Base-by-base conservation (phyloP, 805 yeast species). In the Ascoidea rubescens region DNA sequence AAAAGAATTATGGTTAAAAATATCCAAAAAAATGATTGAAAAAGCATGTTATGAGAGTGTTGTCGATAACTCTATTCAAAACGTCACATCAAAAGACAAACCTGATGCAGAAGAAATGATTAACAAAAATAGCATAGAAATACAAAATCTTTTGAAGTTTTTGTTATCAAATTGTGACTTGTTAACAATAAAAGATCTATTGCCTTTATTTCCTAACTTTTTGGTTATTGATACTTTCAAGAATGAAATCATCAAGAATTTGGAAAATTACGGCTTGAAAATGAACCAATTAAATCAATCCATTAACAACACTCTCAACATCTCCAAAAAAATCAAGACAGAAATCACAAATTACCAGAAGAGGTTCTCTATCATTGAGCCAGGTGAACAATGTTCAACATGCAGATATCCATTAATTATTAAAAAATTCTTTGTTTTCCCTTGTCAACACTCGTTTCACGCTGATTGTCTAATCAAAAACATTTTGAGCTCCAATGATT, bases 361-460 rank as follows among this genome's bases (percentile, higher is more conserved):
- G 47, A 73, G 82, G 5, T 82, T 79, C 56, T 81, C 81, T 45
- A 72, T 83, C 0, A 74, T 91, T 17, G 84, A 85, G 59, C 89
- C 96, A 0, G 95, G 93, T 1, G 93, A 83, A 56, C 77, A 91
- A 0, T 93, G 99, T 67, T 69, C 75, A 47, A 57, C 79, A 4
- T 91, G 98, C 65, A 67, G 71, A n/a, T 75, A 75, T 57, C 74
- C 93, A 6, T 69, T 91, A 48, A 74, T 87, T 2, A 77, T 82
- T 4, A 76, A 88, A 53, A 84, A 80, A 61, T 89, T 89, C 58
- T 74, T 82, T 51, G 79, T 82, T 5, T 93, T 87, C 62, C 96
- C 96, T 0, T 93, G 99, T 63, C 84, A 78, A 53, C 99, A 93
- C 64, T 79, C 87, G 5, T 85, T 87, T 67, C 98, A 93, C 62